Evolutionary conservation across 441 rosid genomes (phyloP).

Genomic region (Theobroma grandiflorum): DNA sequence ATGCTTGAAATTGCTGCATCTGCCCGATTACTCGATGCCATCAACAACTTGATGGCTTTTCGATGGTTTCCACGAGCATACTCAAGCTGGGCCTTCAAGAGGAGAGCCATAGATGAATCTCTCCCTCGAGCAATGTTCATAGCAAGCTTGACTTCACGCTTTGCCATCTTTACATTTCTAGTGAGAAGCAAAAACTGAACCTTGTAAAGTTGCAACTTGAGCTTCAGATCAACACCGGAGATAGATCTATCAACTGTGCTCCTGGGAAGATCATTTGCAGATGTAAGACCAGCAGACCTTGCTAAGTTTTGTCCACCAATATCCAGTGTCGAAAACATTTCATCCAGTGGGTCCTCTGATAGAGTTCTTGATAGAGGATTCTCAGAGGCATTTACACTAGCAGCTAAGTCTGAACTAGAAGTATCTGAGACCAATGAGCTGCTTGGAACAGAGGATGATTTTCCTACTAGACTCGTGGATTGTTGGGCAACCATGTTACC

Average conservation of each 20-base stretch:
- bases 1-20: conserved; percentile 75
- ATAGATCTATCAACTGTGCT: conserved; percentile 58
- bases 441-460: conserved; percentile 64
- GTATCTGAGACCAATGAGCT: conserved; percentile 63
- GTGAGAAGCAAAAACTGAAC: conserved; percentile 86
- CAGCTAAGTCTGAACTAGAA: conserved; percentile 62
- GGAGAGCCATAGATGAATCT: conserved; percentile 89
- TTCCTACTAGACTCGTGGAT: conserved; percentile 64
- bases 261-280: conserved; percentile 66
- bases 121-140: conserved; percentile 87
- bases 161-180: conserved; percentile 90
- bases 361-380: conserved; percentile 73
- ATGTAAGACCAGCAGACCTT: conserved; percentile 59
- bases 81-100: conserved; percentile 96
- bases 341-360: conserved; percentile 87
- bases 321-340: conserved; percentile 66
- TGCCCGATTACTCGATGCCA: conserved; percentile 76
- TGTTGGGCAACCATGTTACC: conserved; percentile 65
- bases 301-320: conserved; percentile 70
- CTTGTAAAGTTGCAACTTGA: conserved; percentile 91
- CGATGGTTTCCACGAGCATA: conserved; percentile 90
- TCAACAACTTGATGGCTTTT: conserved; percentile 89
- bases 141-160: conserved; percentile 97
- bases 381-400: conserved; percentile 61
- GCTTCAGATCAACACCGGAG: conserved; percentile 79